A percentile compares a stretch with the other conserved stretches of the same genome.
phyloP scores from a whole-genome alignment of 83 land plant species.

The Picea mariana region DNA sequence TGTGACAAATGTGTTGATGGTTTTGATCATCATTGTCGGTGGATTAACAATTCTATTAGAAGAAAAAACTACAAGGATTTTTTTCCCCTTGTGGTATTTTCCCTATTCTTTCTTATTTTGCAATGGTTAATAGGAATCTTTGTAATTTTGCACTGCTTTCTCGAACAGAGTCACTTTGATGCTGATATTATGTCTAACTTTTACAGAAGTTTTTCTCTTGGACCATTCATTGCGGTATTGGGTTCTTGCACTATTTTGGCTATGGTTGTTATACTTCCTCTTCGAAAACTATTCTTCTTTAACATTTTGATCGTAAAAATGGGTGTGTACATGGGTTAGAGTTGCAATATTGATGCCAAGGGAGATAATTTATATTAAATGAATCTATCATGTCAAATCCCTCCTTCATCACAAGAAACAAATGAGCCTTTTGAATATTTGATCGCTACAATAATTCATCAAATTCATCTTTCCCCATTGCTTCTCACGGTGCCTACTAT shows the following conservation, averaged over 20 bases:
- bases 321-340: slow-evolving; percentile 26
- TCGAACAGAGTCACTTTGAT: slow-evolving; percentile 51
- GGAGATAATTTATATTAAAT: too few relatives aligned
- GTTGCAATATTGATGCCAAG: too few relatives aligned
- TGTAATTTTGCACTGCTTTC: slow-evolving; percentile 77
- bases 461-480: too few relatives aligned
- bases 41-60: slow-evolving; percentile 97
- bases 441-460: too few relatives aligned
- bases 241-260: slow-evolving; percentile 76
- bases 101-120: slow-evolving; percentile 80
- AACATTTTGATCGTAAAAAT: slow-evolving; percentile 78
- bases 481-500: too few relatives aligned
- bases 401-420: too few relatives aligned
- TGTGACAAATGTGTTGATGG: too few relatives aligned
- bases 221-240: slow-evolving; percentile 87
- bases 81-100: slow-evolving; percentile 79
- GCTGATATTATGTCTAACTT: slow-evolving; percentile 70
- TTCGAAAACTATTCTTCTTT: slow-evolving; percentile 83
- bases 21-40: slow-evolving; percentile 40
- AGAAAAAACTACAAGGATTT: slow-evolving; percentile 74
- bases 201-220: slow-evolving; percentile 90
- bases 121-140: slow-evolving; percentile 83
- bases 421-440: too few relatives aligned
- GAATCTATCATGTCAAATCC: too few relatives aligned
- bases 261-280: slow-evolving; percentile 75